Evolutionary conservation across 1,139 yeast species (phyloP).

Genomic region (Geotrichum cucujoidarum): DNA sequence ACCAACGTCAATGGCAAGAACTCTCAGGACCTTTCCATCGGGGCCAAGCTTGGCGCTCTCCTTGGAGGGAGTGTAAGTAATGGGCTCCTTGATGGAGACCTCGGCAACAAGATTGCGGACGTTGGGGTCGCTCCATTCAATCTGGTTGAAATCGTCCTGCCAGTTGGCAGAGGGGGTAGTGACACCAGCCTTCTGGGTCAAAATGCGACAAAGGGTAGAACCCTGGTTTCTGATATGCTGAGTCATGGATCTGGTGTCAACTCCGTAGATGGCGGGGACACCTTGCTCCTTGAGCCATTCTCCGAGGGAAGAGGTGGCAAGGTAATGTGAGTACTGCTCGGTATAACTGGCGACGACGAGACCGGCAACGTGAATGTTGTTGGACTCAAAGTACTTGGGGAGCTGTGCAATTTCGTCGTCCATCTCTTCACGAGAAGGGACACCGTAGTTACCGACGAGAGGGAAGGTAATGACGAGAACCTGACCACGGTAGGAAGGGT

Average conservation of each 20-base stretch:
- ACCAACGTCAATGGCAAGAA: slow-evolving; percentile 93
- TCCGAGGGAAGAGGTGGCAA: slow-evolving; percentile 89
- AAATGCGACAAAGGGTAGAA: slow-evolving; percentile 82
- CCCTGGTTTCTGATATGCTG: slow-evolving; percentile 90
- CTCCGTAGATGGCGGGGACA: slow-evolving; percentile 95
- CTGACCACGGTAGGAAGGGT: slow-evolving; percentile 98
- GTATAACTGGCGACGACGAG: slow-evolving; percentile 96
- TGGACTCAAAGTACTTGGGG: slow-evolving; percentile 91
- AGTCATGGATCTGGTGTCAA: slow-evolving; percentile 93
- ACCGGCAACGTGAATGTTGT: slow-evolving; percentile 91
- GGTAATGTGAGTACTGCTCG: slow-evolving; percentile 88
- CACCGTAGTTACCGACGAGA: slow-evolving; percentile 97
- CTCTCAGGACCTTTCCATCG: slow-evolving; percentile 72
- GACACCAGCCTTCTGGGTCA: slow-evolving; percentile 51
- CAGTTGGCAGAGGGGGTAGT: slow-evolving; percentile 47
- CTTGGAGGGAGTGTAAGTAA: slow-evolving; percentile 60
- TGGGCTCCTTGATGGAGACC: slow-evolving; percentile 76
- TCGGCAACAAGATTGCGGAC: slow-evolving; percentile 83
- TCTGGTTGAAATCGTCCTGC: slow-evolving; percentile 61
- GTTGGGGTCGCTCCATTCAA: slow-evolving; percentile 94
- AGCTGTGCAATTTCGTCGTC: slow-evolving; percentile 72
- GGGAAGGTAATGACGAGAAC: slow-evolving; percentile 96
- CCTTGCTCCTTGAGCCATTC: slow-evolving; percentile 89
- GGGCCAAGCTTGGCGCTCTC: slow-evolving; percentile 52
- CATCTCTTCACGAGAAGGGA: slow-evolving; percentile 75